Conservation (phyloP, 225 moss, liverwort and hornwort genomes). For the Marchantia polymorpha region DNA sequence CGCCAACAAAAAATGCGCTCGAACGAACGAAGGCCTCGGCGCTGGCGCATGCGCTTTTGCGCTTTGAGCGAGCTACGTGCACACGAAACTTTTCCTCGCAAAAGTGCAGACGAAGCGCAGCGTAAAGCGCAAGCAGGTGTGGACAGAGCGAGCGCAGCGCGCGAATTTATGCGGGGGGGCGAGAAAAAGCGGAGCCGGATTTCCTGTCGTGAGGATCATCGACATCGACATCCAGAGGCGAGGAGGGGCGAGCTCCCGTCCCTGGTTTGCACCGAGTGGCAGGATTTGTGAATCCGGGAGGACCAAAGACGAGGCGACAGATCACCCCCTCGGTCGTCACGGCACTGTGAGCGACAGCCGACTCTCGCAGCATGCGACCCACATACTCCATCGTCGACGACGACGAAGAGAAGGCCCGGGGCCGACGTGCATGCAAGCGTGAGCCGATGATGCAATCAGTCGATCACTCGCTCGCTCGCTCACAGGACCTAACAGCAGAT, state of each 20-base stretch:
- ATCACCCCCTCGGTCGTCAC: background rate
- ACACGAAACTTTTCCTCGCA: too few relatives aligned
- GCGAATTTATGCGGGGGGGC: background rate
- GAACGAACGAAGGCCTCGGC: too few relatives aligned
- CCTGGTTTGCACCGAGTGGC: background rate
- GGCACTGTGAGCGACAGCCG: background rate
- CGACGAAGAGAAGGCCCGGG: background rate
- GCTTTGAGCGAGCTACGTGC: too few relatives aligned
- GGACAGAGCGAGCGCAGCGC: too few relatives aligned
- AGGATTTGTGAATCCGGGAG: background rate
- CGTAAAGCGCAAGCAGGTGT: too few relatives aligned
- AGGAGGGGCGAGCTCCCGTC: background rate
- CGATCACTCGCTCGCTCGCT: background rate
- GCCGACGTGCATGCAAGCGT: background rate
- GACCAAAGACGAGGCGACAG: background rate
- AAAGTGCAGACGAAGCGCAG: too few relatives aligned
- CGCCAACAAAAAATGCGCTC: too few relatives aligned
- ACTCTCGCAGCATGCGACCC: background rate
- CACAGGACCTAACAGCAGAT: too few relatives aligned
- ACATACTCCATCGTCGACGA: background rate
- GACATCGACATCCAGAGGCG: background rate
- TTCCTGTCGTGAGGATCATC: background rate
- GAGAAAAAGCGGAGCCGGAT: background rate
- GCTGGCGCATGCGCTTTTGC: too few relatives aligned
- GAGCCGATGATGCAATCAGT: background rate